Evolutionary conservation across 2,329 filamentous ascomycete species (phyloP).

Genomic region (Beauveria bassiana): DNA sequence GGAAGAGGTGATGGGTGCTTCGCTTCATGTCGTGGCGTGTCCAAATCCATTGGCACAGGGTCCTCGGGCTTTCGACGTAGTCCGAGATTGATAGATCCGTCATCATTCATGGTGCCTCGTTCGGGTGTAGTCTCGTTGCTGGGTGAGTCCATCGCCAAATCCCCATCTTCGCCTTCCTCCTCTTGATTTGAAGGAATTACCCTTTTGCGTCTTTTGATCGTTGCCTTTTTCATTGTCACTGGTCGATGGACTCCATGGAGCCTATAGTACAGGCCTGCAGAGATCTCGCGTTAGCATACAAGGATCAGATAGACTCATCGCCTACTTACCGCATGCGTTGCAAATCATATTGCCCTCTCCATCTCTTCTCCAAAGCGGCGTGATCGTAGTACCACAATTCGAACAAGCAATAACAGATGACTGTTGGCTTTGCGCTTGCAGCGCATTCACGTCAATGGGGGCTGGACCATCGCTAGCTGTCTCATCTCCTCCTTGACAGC

Average conservation of each 20-base stretch:
- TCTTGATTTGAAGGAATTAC: conserved; percentile 71
- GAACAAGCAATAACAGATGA: conserved; percentile 73
- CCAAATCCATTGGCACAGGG: conserved; percentile 39
- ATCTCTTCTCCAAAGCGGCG: conserved; percentile 89
- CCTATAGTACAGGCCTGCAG: conserved; percentile 83
- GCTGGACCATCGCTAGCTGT: conserved; percentile 10
- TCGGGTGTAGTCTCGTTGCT: conserved; percentile 34
- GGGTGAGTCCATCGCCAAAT: conserved; percentile 34
- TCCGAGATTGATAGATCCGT: conserved; percentile 58
- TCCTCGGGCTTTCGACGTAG: conserved; percentile 41
- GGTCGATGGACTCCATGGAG: conserved; percentile 89
- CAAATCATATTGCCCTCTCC: conserved; percentile 95
- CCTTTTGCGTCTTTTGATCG: conserved; percentile 92
- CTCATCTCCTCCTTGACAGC: conserved; percentile 25
- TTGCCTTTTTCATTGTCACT: conserved; percentile 97
- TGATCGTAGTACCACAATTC: conserved; percentile 95
- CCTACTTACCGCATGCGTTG: conserved; percentile 83
- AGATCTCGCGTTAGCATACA: not conserved
- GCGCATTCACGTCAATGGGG: conserved; percentile 30
- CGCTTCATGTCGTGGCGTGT: conserved; percentile 34
- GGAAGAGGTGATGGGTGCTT: conserved; percentile 37
- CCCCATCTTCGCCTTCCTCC: conserved; percentile 41
- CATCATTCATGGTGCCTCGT: conserved; percentile 51
- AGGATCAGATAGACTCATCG: not conserved
- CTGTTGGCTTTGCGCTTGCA: conserved; percentile 22